A percentile compares a stretch with the other conserved stretches of the same genome.
Conservation (phyloP, 2,329 filamentous ascomycete genomes). For the Aquanectria penicillioides region DNA sequence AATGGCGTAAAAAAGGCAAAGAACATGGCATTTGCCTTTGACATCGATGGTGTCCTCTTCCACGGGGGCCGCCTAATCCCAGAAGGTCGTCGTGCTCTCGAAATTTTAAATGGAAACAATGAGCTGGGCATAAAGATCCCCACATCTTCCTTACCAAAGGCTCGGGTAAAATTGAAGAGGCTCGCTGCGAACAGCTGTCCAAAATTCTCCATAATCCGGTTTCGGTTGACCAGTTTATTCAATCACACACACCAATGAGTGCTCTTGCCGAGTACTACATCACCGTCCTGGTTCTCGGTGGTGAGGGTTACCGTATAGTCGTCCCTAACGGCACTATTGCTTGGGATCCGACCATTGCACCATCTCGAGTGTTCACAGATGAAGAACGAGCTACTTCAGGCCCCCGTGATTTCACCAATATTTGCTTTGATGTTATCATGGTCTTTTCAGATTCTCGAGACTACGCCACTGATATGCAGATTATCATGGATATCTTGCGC, state of each 20-base stretch:
- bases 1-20: constrained; percentile 76
- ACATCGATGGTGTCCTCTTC: constrained; percentile 91
- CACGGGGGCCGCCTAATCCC: constrained; percentile 82
- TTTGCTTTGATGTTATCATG: constrained; percentile 86
- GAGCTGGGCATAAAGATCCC: constrained; percentile 82
- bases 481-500: constrained; percentile 82
- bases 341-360: constrained; percentile 79
- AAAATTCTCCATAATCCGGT: constrained; percentile 50
- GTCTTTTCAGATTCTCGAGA: constrained; percentile 93
- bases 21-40: constrained; percentile 82
- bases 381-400: constrained; percentile 72
- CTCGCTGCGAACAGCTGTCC: constrained; percentile 81
- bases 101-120: constrained; percentile 75
- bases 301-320: too few relatives aligned
- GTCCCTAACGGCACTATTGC: constrained; percentile 83
- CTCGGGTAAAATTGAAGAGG: constrained; percentile 88
- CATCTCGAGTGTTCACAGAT: constrained; percentile 75
- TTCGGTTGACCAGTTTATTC: constrained; percentile 70
- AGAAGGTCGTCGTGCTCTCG: constrained; percentile 76
- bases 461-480: constrained; percentile 86
- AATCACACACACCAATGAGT: constrained; percentile 83
- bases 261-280: constrained; percentile 80
- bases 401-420: constrained; percentile 77
- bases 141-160: constrained; percentile 95
- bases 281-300: too few relatives aligned